Base-by-base conservation (phyloP, 345 rosid genomes). In the Alliaria petiolata region DNA sequence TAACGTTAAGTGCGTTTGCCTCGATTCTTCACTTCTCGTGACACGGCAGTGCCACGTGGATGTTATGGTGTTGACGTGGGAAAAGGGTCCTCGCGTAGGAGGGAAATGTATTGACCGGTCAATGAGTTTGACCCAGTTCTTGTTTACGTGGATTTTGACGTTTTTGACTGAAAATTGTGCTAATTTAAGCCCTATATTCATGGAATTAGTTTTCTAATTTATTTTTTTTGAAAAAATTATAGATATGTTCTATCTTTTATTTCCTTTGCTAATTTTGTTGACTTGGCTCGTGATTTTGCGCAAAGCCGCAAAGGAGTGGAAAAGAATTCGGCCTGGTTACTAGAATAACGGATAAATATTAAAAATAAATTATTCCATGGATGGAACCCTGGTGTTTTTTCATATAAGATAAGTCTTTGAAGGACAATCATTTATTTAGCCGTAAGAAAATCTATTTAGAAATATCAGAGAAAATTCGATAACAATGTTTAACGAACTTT, bases 151-250 rank as follows among this genome's bases (percentile, higher is more conserved):
- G 74, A 61, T 16, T 43, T 75, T 68, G 64, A 67, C 54, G 52
- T 60, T 33, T 56, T 75, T 75, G 65, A 68, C 73, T 67, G 10
- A 7, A 34, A 50, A 3, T 38, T 20, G 15, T 62, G 30, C 75
- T 76, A 69, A 63, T 36, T 76, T 55, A 63, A 76, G 79, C 54
- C 71, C 75, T 69, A 69, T 69, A 69, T 76, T 30, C 43, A 17
- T 62, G 79, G 60, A 69, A 47, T 15, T 69, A 44, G 61, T 55
- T 69, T 68, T 39, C 63, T 60, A 42, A n/a, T n/a, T n/a, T 60
- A 43, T 65, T 49, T 9, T 5, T 8, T 30, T 20, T 28, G 9
- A 30, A 0, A 22, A 45, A 33, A 15, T 1, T 25, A 35, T 54
- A 28, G 50, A 40, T 67, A 30, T 34, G 7, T 42, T 7, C 2